Conservation (phyloP, 2,329 filamentous ascomycete genomes). For the Westerdykella aurantiaca region DNA sequence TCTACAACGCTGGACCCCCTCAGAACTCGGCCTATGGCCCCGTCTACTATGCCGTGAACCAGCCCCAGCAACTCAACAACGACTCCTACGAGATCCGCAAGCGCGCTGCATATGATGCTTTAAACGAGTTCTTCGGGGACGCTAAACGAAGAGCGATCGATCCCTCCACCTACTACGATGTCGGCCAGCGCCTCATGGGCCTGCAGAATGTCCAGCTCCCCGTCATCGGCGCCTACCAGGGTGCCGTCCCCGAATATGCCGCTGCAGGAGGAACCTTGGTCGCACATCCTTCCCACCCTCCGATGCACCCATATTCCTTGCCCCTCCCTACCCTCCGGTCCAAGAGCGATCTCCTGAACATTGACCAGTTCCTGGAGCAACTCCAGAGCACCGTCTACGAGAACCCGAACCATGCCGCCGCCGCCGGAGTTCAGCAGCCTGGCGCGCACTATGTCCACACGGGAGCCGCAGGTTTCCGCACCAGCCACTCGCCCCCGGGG, state of each 20-base stretch:
- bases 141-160: constrained; percentile 89
- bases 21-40: constrained; percentile 56
- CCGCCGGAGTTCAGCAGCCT: constrained; percentile 70
- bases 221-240: constrained; percentile 27
- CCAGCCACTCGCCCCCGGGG: constrained; percentile 53
- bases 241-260: constrained; percentile 49
- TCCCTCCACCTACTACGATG: constrained; percentile 80
- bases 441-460: constrained; percentile 60
- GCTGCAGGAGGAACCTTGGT: constrained; percentile 47
- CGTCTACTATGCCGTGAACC: constrained; percentile 70
- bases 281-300: constrained; percentile 53
- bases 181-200: constrained; percentile 80
- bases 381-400: constrained; percentile 96
- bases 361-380: constrained; percentile 91
- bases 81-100: constrained; percentile 68
- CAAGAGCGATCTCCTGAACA: constrained; percentile 87
- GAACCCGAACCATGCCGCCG: constrained; percentile 74
- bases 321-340: constrained; percentile 86
- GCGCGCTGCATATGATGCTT: constrained; percentile 71
- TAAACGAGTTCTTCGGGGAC: constrained; percentile 91
- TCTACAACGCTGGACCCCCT: constrained; percentile 50
- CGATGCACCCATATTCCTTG: constrained; percentile 75
- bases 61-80: constrained; percentile 63
- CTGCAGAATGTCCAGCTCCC: constrained; percentile 62
- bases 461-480: constrained; percentile 45